Percentiles rank a stretch among this genome's conserved stretches.
These are phyloP conservation scores for Pinus albicaulis DNA, from an alignment of 75 land plant genomes.

Conservation along the genomic window DNA sequence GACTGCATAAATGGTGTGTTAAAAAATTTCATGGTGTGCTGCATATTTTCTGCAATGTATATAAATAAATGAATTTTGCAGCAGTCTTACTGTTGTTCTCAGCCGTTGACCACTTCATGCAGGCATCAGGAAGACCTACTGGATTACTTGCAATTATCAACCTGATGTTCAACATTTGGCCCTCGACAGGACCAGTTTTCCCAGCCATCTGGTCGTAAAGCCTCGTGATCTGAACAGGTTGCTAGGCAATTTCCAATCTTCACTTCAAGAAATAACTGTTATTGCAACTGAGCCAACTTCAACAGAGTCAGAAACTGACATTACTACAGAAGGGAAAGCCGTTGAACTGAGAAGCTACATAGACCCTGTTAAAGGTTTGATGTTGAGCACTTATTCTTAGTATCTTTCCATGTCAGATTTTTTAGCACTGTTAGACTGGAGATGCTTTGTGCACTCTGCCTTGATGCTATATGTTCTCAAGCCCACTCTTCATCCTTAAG, in stretches of 20 bases:
- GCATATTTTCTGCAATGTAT: neutral
- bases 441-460: neutral
- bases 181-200: constrained; percentile 62
- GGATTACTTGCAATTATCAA: constrained; percentile 92
- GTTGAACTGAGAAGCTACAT: constrained; percentile 94
- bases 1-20: constrained; percentile 72
- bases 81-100: neutral
- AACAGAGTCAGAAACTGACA: constrained; percentile 34
- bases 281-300: constrained; percentile 85
- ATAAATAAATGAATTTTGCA: neutral
- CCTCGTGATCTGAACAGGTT: constrained; percentile 86
- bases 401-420: neutral
- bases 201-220: constrained; percentile 83
- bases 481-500: neutral
- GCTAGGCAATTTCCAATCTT: constrained; percentile 86
- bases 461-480: neutral
- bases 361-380: constrained; percentile 90
- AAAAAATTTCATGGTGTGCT: neutral
- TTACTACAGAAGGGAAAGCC: constrained; percentile 83
- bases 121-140: constrained; percentile 85
- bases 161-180: constrained; percentile 86
- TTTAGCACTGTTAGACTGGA: neutral
- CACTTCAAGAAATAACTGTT: constrained; percentile 91
- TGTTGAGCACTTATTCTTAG: neutral
- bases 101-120: constrained; percentile 9